Percentiles rank a stretch among this genome's conserved stretches.
Evolutionary conservation across 345 rosid genomes (phyloP).

Genomic region (Leavenworthia alabamica): DNA sequence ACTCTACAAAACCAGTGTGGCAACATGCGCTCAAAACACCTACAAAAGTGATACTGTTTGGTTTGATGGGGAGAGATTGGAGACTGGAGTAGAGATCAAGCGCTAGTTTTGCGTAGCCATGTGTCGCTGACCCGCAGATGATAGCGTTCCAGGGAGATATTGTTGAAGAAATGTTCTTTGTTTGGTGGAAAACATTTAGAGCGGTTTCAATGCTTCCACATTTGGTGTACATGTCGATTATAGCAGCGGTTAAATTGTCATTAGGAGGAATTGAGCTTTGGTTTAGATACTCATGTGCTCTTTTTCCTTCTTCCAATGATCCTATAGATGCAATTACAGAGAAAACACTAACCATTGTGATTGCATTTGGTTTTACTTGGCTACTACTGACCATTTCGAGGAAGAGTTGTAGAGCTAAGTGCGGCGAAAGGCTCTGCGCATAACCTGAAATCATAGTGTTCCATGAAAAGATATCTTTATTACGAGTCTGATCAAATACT

Average conservation of each 20-base stretch:
- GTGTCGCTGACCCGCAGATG: slow-evolving; percentile 66
- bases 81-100: slow-evolving; percentile 50
- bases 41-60: slow-evolving; percentile 59
- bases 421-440: slow-evolving; percentile 47
- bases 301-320: slow-evolving; percentile 48
- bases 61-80: slow-evolving; percentile 39
- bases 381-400: slow-evolving; percentile 49
- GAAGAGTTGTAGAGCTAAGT: slow-evolving; percentile 51
- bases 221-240: slow-evolving; percentile 90
- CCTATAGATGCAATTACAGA: slow-evolving; percentile 63
- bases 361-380: slow-evolving; percentile 46
- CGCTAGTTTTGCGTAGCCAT: slow-evolving; percentile 55
- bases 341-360: slow-evolving; percentile 80
- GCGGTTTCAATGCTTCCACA: slow-evolving; percentile 72
- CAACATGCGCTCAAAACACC: slow-evolving; percentile 79
- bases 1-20: slow-evolving; percentile 58
- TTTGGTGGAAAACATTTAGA: slow-evolving; percentile 44
- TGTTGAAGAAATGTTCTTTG: slow-evolving; percentile 34
- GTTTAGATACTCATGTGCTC: slow-evolving; percentile 49
- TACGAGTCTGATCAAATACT: slow-evolving; percentile 51
- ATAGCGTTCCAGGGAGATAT: slow-evolving; percentile 87
- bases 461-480: slow-evolving; percentile 78
- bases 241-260: slow-evolving; percentile 66
- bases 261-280: slow-evolving; percentile 40
- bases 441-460: slow-evolving; percentile 72